A percentile compares a stretch with the other conserved stretches of the same genome.
These are phyloP conservation scores for Alisma plantagoaquatica DNA, from an alignment of 106 monocot genomes.

Conservation along the genomic window DNA sequence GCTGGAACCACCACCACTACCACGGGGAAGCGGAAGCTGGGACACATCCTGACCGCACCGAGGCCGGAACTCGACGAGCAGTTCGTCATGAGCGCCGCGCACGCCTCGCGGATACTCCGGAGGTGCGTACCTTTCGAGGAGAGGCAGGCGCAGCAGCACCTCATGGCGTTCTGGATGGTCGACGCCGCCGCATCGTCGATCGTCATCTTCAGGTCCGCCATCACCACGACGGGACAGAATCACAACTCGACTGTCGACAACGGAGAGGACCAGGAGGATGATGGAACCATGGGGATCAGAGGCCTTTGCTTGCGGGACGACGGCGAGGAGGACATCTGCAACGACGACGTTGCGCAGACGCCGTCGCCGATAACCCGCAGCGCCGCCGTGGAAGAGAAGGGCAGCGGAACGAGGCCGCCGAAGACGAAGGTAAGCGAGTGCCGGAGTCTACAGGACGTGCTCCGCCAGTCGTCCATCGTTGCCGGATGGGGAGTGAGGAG, in stretches of 20 bases:
- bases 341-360: too few species aligned
- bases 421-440: conserved; percentile 12
- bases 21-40: not conserved
- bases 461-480: conserved; percentile 17
- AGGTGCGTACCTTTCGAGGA: conserved; percentile 23
- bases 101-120: conserved; percentile 48
- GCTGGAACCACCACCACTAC: conserved; percentile 1
- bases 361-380: too few species aligned
- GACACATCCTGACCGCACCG: too few species aligned
- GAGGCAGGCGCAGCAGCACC: conserved; percentile 22
- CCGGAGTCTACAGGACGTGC: too few species aligned
- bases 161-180: conserved; percentile 68
- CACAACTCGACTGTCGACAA: too few species aligned
- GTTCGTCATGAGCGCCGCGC: conserved; percentile 78
- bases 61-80: conserved; percentile 77
- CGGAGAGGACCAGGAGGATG: conserved; percentile 4
- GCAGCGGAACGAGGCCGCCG: not conserved
- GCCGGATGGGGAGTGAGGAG: conserved; percentile 56
- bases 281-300: too few species aligned
- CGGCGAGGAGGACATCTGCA: too few species aligned
- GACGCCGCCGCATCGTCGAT: conserved; percentile 4
- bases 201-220: too few species aligned
- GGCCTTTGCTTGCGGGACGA: too few species aligned
- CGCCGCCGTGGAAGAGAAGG: not conserved
- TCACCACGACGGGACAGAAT: too few species aligned